Percentiles rank a stretch among this genome's conserved stretches.
phyloP scores from a whole-genome alignment of 73 alveolate genomes.

The Durusdinium trenchii region DNA sequence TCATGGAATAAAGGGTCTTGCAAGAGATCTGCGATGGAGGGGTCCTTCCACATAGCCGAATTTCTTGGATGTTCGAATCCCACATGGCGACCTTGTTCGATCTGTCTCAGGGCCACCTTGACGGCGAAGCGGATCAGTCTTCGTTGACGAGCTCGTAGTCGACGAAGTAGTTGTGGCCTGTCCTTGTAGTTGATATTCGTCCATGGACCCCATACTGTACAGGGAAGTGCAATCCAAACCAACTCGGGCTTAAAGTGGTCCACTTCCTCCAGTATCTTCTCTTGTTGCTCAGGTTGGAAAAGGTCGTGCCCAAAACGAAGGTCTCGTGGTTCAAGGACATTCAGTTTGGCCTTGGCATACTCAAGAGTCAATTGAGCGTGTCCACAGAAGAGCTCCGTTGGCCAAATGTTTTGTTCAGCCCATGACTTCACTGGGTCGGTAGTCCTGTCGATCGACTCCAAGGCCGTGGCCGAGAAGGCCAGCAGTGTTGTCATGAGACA shows the following conservation, averaged over 20 bases:
- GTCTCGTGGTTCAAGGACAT: slow-evolving; percentile 6
- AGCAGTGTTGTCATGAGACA: not conserved
- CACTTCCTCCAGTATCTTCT: not conserved
- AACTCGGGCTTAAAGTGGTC: not conserved
- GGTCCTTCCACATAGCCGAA: no score
- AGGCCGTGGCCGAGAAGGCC: not conserved
- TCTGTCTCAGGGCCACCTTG: not conserved
- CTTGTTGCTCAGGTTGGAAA: not conserved
- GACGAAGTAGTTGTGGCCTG: not conserved
- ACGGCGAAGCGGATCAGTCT: not conserved
- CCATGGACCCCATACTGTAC: slow-evolving; percentile 18
- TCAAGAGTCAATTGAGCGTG: not conserved
- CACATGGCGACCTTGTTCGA: not conserved
- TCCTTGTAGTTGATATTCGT: not conserved
- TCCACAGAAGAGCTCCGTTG: slow-evolving; percentile 7
- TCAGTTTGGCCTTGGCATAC: not conserved
- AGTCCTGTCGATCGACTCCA: not conserved
- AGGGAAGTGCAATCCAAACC: not conserved
- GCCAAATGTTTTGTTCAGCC: not conserved
- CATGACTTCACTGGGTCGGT: not conserved
- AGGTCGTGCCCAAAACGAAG: not conserved
- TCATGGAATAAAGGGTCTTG: no score
- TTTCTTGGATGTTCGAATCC: not conserved
- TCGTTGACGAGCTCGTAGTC: not conserved
- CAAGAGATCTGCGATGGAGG: no score